phyloP scores from a whole-genome alignment of 768 basidiomycete species.

The Lentinula aciculospora region DNA sequence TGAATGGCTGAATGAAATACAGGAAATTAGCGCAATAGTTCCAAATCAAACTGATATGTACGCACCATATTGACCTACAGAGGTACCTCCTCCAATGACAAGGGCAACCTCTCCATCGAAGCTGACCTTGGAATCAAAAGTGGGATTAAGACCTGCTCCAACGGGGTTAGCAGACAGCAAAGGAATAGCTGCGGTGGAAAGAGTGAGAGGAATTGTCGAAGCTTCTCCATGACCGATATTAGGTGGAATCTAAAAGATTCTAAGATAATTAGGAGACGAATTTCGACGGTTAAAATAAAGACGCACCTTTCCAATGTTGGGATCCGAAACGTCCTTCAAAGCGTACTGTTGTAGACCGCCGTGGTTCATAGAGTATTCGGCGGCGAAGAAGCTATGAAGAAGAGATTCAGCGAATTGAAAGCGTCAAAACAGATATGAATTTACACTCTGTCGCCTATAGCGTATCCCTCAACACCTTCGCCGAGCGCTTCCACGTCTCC shows the following conservation, averaged over 20 bases:
- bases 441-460: conserved; percentile 51
- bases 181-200: conserved; percentile 43
- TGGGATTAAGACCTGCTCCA: conserved; percentile 35
- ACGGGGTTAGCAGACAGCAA: conserved; percentile 34
- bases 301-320: conserved; percentile 33
- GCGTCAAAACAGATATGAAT: conserved; percentile 8
- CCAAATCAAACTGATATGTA: not conserved
- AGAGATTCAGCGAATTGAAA: not conserved
- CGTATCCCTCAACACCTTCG: conserved; percentile 41
- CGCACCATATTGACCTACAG: conserved; percentile 38
- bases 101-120: conserved; percentile 40
- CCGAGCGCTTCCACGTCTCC: conserved; percentile 49
- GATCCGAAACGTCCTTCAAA: conserved; percentile 24
- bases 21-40: not conserved
- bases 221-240: conserved; percentile 43
- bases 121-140: conserved; percentile 31
- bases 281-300: conserved; percentile 7
- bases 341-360: conserved; percentile 42
- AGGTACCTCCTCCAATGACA: conserved; percentile 42
- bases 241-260: conserved; percentile 34
- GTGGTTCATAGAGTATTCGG: conserved; percentile 27
- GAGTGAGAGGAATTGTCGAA: conserved; percentile 38
- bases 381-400: conserved; percentile 29
- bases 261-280: not conserved
- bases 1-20: conserved; percentile 11